These are phyloP conservation scores for Acanthamoeba sp. DNA, from an alignment of 208 protist species.

Conservation along the genomic window DNA sequence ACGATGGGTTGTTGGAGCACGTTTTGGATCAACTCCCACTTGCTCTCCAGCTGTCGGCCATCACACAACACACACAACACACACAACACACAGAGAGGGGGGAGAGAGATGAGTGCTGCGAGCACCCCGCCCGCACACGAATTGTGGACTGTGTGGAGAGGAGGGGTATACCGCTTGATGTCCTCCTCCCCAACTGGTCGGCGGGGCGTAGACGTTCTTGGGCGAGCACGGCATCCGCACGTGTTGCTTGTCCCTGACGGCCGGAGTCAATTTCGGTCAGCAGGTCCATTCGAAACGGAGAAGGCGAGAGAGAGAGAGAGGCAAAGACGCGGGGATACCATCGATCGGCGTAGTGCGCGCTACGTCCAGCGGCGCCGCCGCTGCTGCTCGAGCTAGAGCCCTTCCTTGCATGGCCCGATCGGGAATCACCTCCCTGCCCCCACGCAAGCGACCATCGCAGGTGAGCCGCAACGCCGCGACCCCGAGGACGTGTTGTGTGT, in stretches of 20 bases:
- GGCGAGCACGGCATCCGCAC: slow-evolving; percentile 78
- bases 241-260: slow-evolving; percentile 73
- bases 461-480: no score
- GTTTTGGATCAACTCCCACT: slow-evolving; percentile 75
- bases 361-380: not conserved
- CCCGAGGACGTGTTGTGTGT: no score
- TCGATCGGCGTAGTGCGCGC: not conserved
- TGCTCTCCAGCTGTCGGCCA: slow-evolving; percentile 33
- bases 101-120: not conserved
- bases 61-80: not conserved
- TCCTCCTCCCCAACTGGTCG: not conserved
- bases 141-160: not conserved
- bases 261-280: no score
- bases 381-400: no score
- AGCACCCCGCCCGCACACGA: no score
- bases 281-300: no score
- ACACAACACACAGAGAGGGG: not conserved
- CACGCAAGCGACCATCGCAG: no score
- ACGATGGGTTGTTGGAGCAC: slow-evolving; percentile 56
- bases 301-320: no score
- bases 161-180: not conserved
- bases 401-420: no score
- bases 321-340: no score
- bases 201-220: slow-evolving; percentile 38
- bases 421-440: no score